phyloP scores from a whole-genome alignment of 2,329 filamentous ascomycete species.

The Bisporella sp. region DNA sequence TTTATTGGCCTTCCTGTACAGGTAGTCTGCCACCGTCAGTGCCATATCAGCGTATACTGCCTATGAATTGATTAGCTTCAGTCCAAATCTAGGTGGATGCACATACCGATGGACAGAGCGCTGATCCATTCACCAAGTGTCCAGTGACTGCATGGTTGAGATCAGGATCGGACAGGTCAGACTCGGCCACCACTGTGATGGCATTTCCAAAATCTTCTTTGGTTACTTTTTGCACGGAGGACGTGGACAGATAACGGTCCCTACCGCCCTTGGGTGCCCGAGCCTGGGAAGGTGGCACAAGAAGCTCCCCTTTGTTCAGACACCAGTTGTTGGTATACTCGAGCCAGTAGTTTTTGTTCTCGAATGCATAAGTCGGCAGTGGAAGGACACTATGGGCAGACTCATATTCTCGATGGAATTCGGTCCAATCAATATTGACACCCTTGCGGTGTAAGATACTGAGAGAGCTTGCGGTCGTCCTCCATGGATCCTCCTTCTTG shows the following conservation, averaged over 20 bases:
- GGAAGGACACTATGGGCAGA: not conserved
- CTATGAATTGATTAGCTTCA: conserved; percentile 49
- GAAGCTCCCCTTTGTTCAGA: conserved; percentile 51
- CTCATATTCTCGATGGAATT: not conserved
- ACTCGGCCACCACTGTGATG: conserved; percentile 43
- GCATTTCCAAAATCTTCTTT: conserved; percentile 45
- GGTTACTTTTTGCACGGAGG: conserved; percentile 42
- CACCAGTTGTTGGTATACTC: conserved; percentile 37
- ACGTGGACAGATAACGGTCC: conserved; percentile 23
- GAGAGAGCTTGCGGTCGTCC: not conserved
- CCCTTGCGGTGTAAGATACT: not conserved
- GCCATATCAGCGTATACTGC: too few relatives aligned
- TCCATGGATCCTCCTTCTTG: not conserved
- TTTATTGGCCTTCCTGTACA: too few relatives aligned
- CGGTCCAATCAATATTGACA: not conserved
- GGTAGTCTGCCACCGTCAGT: too few relatives aligned
- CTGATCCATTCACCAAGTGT: conserved; percentile 50
- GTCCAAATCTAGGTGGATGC: conserved; percentile 49
- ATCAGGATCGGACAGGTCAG: conserved; percentile 44
- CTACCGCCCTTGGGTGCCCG: conserved; percentile 30
- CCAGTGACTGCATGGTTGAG: conserved; percentile 45
- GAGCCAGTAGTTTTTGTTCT: not conserved
- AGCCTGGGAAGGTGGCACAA: conserved; percentile 16
- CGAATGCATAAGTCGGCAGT: not conserved
- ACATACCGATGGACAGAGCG: conserved; percentile 47